Evolutionary conservation across 2,329 filamentous ascomycete species (phyloP).

Genomic region (Exutisphaerella laricina): DNA sequence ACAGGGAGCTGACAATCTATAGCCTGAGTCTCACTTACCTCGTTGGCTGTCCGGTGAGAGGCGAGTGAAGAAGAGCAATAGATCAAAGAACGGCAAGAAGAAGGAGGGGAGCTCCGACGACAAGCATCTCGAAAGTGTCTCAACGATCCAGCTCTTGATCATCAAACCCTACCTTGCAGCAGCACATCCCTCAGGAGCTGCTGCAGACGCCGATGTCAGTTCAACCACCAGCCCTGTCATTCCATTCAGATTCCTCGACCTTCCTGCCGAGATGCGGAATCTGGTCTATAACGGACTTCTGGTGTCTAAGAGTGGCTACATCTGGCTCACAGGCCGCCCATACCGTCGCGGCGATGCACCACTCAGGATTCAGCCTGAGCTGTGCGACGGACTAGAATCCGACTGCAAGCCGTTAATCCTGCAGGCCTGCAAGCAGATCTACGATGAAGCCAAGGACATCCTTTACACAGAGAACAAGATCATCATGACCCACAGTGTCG

Average conservation of each 20-base stretch:
- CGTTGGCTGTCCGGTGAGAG: constrained; percentile 1
- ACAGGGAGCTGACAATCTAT: not conserved
- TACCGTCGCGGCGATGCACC: constrained; percentile 1
- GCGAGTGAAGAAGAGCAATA: not conserved
- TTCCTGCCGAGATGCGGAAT: constrained; percentile 19
- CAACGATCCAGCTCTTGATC: not conserved
- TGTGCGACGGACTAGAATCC: constrained; percentile 1
- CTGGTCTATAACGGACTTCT: constrained; percentile 16
- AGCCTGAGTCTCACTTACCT: not conserved
- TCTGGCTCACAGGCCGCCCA: constrained; percentile 10
- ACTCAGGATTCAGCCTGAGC: not conserved
- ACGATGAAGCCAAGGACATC: constrained; percentile 33
- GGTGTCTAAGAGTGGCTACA: constrained; percentile 11
- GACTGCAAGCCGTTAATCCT: constrained; percentile 24
- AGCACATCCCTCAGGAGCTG: not conserved
- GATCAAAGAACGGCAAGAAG: not conserved
- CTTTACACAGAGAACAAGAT: constrained; percentile 34
- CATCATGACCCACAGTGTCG: constrained; percentile 2
- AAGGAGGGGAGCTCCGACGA: not conserved
- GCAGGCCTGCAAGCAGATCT: constrained; percentile 31
- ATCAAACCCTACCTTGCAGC: not conserved
- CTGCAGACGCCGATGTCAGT: not conserved
- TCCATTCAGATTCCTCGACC: constrained; percentile 17
- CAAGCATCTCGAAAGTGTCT: not conserved
- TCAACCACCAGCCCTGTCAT: not conserved